Evolutionary conservation across 331 rosid species (phyloP), one percentile per base, ranked within the genome.

Genomic region (Quercus phellos): DNA sequence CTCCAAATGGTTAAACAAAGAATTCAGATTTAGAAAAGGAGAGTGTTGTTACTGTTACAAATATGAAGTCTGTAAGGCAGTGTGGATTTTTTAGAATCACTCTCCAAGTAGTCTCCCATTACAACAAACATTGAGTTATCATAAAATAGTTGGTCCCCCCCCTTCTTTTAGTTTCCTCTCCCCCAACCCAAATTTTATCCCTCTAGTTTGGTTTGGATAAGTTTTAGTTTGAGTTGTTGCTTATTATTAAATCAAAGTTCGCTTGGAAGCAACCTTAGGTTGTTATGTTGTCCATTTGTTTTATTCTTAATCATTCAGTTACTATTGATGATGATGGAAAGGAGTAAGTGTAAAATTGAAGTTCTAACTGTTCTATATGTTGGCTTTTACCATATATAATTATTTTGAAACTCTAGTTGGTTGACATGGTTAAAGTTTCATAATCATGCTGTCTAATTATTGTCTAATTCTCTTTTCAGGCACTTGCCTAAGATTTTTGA

Each of bases 401-500:
- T 26, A 51, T 51, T 24, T 54, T 74, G 7, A 9, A 42, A 42
- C n/a, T 74, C 24, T 38, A 80, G 51, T 42, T 35, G 19, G 66
- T 60, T 80, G 2, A 29, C 66, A 27, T 68, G 51, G 24, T 43
- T 16, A 6, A 59, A 38, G 4, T 50, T 74, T 43, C 19, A 2
- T 59, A 22, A 22, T 19, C 18, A n/a, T 8, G 13, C 5, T 8
- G 13, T 51, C 54, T 55, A 55, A 22, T 27, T 27, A n/a, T 66
- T 35, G 13, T 19, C 61, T 78, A 77, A 3, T 34, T 66, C 51
- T 32, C 51, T 51, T 76, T 88, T 22, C 87, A 95, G 99, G 90
- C 67, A 90, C 77, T 82, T 95, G 73, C 97, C 99, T 78, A 92
- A 92, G 73, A 80, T 94, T 75, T 94, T 94, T 73, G 78, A 91